Percentiles rank a stretch among this genome's conserved stretches.
These are phyloP conservation scores for Lachnellula subtilissima DNA, from an alignment of 2,329 filamentous ascomycete species.

Conservation along the genomic window DNA sequence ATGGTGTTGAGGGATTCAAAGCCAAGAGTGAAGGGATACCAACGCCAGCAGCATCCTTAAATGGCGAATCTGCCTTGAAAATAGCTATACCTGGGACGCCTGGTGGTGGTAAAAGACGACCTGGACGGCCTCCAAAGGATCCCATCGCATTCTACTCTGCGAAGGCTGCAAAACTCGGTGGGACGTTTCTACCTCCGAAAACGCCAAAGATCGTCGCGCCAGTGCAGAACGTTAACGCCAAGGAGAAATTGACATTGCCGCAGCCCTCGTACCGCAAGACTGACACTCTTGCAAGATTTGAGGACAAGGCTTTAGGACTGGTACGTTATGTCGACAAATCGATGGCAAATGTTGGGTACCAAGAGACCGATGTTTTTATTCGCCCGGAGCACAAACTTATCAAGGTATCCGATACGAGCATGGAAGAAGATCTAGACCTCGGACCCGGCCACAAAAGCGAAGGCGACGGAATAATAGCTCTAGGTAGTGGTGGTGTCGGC, in stretches of 20 bases:
- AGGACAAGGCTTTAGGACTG: slow-evolving; percentile 79
- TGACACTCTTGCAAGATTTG: slow-evolving; percentile 75
- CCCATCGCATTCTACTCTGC: slow-evolving; percentile 53
- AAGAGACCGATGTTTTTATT: slow-evolving; percentile 86
- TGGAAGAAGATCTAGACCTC: slow-evolving; percentile 55
- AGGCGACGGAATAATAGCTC: slow-evolving; percentile 49
- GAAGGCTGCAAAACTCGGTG: slow-evolving; percentile 37
- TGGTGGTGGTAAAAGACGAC: slow-evolving; percentile 48
- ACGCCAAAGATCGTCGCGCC: slow-evolving; percentile 62
- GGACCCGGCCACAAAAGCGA: slow-evolving; percentile 47
- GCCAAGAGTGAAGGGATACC: slow-evolving; percentile 23
- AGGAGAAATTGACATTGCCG: slow-evolving; percentile 74
- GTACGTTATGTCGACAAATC: slow-evolving; percentile 91
- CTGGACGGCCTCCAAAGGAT: slow-evolving; percentile 61
- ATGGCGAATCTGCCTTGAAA: slow-evolving; percentile 18
- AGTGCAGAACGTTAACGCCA: slow-evolving; percentile 65
- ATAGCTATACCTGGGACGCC: slow-evolving; percentile 34
- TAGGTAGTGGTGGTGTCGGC: slow-evolving; percentile 54
- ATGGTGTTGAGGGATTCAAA: slow-evolving; percentile 20
- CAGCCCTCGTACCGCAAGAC: slow-evolving; percentile 70
- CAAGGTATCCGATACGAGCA: slow-evolving; percentile 54
- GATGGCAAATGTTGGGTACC: slow-evolving; percentile 94
- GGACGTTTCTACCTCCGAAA: slow-evolving; percentile 37
- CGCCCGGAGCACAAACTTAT: slow-evolving; percentile 70
- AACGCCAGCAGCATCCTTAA: slow-evolving; percentile 20